These are phyloP conservation scores for Periconia sp. DNA, from an alignment of 2,329 filamentous ascomycete species.

Conservation along the genomic window DNA sequence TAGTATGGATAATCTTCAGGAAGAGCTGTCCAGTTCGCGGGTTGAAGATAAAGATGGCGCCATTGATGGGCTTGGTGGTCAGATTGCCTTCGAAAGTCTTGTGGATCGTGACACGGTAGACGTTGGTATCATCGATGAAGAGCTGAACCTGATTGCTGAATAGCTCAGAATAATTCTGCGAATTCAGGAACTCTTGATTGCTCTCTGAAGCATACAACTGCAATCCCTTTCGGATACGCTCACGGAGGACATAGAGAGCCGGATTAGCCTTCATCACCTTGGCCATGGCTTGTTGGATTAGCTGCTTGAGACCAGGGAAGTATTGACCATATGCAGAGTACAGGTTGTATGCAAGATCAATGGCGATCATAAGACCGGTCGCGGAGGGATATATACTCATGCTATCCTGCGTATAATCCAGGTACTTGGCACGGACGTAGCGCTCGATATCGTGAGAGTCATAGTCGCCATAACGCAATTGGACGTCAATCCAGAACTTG, in stretches of 20 bases:
- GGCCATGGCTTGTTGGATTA: slow-evolving; percentile 97
- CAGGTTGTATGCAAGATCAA: slow-evolving; percentile 96
- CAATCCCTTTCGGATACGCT: slow-evolving; percentile 97
- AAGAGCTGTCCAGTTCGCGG: slow-evolving; percentile 97
- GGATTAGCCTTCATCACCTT: slow-evolving; percentile 99
- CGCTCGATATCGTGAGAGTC: slow-evolving; percentile 98
- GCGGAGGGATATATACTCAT: slow-evolving; percentile 98
- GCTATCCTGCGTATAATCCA: slow-evolving; percentile 98
- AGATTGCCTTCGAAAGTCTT: slow-evolving; percentile 99
- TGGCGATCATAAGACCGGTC: slow-evolving; percentile 95
- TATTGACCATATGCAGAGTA: slow-evolving; percentile 99
- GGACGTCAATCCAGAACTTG: slow-evolving; percentile 99
- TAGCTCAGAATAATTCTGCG: slow-evolving; percentile 97
- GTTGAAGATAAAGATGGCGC: slow-evolving; percentile 99
- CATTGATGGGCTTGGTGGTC: slow-evolving; percentile 99
- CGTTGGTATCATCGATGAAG: slow-evolving; percentile 99
- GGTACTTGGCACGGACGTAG: slow-evolving; percentile 96
- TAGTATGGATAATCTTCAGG: slow-evolving; percentile 99
- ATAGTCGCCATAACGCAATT: slow-evolving; percentile 96
- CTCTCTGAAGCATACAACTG: slow-evolving; percentile 98
- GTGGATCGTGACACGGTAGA: slow-evolving; percentile 98
- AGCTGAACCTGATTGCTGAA: slow-evolving; percentile 99
- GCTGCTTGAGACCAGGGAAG: slow-evolving; percentile 94
- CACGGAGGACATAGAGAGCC: slow-evolving; percentile 90
- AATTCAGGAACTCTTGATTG: slow-evolving; percentile 99